Evolutionary conservation across 768 basidiomycete genomes (phyloP).

Genomic region (Pulveroboletus sp.): DNA sequence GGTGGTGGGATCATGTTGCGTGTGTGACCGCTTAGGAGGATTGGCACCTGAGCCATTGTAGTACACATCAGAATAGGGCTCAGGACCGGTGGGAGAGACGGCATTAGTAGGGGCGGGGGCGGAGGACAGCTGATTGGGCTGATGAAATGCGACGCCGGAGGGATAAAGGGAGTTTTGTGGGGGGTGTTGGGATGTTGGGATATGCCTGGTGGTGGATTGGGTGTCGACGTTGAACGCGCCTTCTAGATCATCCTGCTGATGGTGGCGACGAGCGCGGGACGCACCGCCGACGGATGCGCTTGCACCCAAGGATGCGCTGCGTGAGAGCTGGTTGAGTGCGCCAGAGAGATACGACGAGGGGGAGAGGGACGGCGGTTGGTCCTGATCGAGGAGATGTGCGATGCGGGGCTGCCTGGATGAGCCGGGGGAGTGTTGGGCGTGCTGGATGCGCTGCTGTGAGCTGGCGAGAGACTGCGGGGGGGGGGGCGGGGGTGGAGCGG

Average conservation of each 20-base stretch:
- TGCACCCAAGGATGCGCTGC: slow-evolving; percentile 61
- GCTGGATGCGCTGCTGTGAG: slow-evolving; percentile 44
- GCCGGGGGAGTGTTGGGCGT: slow-evolving; percentile 44
- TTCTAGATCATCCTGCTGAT: slow-evolving; percentile 67
- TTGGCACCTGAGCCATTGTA: slow-evolving; percentile 47
- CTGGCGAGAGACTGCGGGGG: slow-evolving; percentile 41
- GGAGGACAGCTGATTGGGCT: slow-evolving; percentile 37
- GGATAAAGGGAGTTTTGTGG: slow-evolving; percentile 50
- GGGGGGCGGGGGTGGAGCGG: slow-evolving; percentile 40
- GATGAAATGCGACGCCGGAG: slow-evolving; percentile 53
- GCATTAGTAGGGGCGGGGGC: slow-evolving; percentile 31
- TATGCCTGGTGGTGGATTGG: slow-evolving; percentile 22
- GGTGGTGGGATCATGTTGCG: slow-evolving; percentile 49
- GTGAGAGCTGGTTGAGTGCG: slow-evolving; percentile 50
- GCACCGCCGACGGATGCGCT: slow-evolving; percentile 38
- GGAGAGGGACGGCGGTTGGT: slow-evolving; percentile 41
- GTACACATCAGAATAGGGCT: slow-evolving; percentile 58
- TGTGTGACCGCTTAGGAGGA: slow-evolving; percentile 52
- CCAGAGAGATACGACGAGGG: slow-evolving; percentile 49
- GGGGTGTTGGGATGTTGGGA: slow-evolving; percentile 36
- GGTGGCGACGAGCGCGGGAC: slow-evolving; percentile 57
- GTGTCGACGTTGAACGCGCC: slow-evolving; percentile 40
- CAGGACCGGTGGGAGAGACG: slow-evolving; percentile 36
- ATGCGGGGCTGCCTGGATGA: slow-evolving; percentile 56
- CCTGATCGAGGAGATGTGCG: slow-evolving; percentile 63